Conservation (phyloP, 768 basidiomycete genomes). For the Agrocybe pediades region DNA sequence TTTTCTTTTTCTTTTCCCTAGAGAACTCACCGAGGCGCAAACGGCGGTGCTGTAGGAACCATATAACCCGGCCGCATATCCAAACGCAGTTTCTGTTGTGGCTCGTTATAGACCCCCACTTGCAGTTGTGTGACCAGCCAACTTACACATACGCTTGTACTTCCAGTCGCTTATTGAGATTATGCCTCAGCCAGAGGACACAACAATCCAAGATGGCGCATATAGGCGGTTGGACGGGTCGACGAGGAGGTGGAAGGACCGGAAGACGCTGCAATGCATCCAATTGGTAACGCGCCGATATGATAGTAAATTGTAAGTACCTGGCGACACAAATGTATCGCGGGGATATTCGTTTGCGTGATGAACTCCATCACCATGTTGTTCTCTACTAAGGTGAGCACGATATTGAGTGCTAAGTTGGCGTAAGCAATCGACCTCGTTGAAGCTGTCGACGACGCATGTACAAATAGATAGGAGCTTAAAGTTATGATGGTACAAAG, state of each 20-base stretch:
- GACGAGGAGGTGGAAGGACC: constrained; percentile 39
- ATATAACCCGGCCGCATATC: constrained; percentile 55
- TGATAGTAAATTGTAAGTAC: constrained; percentile 30
- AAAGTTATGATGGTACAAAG: constrained; percentile 54
- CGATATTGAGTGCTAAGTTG: constrained; percentile 52
- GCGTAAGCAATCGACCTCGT: constrained; percentile 65
- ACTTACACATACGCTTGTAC: constrained; percentile 58
- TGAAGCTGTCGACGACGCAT: constrained; percentile 63
- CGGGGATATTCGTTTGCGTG: constrained; percentile 38
- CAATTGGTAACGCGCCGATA: not conserved
- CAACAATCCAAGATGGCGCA: constrained; percentile 70
- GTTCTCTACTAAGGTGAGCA: constrained; percentile 55
- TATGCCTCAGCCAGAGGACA: constrained; percentile 70
- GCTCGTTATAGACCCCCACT: constrained; percentile 2
- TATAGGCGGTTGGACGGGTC: constrained; percentile 43
- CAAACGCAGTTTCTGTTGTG: constrained; percentile 51
- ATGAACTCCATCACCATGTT: constrained; percentile 46
- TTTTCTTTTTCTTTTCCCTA: not conserved
- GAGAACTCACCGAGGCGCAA: constrained; percentile 54
- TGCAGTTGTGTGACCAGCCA: not conserved
- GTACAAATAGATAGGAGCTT: constrained; percentile 66
- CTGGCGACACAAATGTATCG: constrained; percentile 65
- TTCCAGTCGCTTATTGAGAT: constrained; percentile 64
- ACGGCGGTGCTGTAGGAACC: constrained; percentile 55
- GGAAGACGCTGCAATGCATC: constrained; percentile 43